phyloP scores from a whole-genome alignment of 352 stramenopile genomes.

The Phytophthora colocasiae region DNA sequence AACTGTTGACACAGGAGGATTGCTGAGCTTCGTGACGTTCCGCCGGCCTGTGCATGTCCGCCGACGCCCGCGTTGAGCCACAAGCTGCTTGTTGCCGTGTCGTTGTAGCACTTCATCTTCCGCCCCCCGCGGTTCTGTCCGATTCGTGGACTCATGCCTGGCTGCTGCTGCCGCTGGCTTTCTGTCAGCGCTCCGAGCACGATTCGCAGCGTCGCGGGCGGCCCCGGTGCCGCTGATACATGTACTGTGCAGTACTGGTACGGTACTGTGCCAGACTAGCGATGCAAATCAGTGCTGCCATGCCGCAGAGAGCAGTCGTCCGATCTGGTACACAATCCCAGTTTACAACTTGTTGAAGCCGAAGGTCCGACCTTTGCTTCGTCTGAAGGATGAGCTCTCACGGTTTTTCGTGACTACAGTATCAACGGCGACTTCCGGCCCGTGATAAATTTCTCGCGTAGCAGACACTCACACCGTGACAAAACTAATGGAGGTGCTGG shows the following conservation, averaged over 20 bases:
- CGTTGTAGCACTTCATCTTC: slow-evolving; percentile 43
- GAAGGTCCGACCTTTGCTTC: slow-evolving; percentile 31
- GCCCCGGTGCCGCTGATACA: too few species aligned
- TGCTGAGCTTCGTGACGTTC: slow-evolving; percentile 27
- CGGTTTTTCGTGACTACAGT: neutral
- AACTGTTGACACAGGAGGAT: slow-evolving; percentile 16
- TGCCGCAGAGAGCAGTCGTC: slow-evolving; percentile 34
- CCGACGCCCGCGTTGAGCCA: slow-evolving; percentile 11
- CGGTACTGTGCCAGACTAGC: neutral
- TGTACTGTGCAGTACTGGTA: too few species aligned
- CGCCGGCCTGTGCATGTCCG: slow-evolving; percentile 17
- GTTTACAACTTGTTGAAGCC: slow-evolving; percentile 29
- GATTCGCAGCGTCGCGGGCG: slow-evolving; percentile 11
- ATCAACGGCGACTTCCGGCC: neutral
- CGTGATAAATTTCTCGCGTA: slow-evolving; percentile 32
- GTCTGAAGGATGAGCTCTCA: slow-evolving; percentile 10
- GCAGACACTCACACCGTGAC: neutral
- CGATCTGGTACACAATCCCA: slow-evolving; percentile 15
- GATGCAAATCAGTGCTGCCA: slow-evolving; percentile 27
- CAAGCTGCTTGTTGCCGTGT: slow-evolving; percentile 26
- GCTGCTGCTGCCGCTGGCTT: slow-evolving; percentile 28
- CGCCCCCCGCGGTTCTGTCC: slow-evolving; percentile 38
- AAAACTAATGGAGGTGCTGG: neutral
- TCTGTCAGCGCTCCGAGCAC: slow-evolving; percentile 20
- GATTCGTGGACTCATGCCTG: slow-evolving; percentile 28